Base-by-base conservation (phyloP, 2,329 filamentous ascomycete species). In the Alternaria sp. region DNA sequence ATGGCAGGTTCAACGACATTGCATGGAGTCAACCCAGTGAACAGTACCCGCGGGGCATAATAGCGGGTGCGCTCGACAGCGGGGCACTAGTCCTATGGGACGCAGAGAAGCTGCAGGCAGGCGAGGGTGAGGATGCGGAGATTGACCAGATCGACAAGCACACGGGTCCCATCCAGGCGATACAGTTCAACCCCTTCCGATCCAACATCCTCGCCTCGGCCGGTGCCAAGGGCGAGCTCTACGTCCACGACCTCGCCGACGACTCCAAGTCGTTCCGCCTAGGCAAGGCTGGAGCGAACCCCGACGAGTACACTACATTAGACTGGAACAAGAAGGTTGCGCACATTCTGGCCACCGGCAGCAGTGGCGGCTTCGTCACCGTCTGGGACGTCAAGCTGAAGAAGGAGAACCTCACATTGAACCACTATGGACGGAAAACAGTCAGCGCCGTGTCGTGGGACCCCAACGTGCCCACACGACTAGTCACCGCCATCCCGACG, bases 321-420 rank as follows among this genome's bases (percentile, higher is more conserved):
- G 94, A 97, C 70, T 99, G 96, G 96, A 99, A 99, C 81, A 94
- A 93, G 76, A 98, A 97, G 82, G 94, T 98, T 43, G 89, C 94
- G 14, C 94, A 99, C 77, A 99, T 99, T 77, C 83, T 99, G 69
- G 95, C 94, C 18, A 98, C 94, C 10, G 95, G 95, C 68, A 94
- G 94, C 76, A 91, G 89, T 64, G 94, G 93, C 51, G 95, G 95
- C 5, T 97, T 98, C 74, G 94, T 98, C 36, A 98, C 95, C 2
- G 94, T 99, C 18, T 99, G 95, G 95, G 95, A 99, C 81, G 86
- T 98, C 67, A 97, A 97, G 84, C 93, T 92, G 12, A 98, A 97
- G 87, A 97, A 97, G 82, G 93, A 97, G 71, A 97, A 94, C 57
- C 83, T 99, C 80, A 97, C 94, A 36, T 85, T 99, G 67, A 99